Conservation (phyloP, 345 rosid species). For the Dipteronia sinensis region DNA sequence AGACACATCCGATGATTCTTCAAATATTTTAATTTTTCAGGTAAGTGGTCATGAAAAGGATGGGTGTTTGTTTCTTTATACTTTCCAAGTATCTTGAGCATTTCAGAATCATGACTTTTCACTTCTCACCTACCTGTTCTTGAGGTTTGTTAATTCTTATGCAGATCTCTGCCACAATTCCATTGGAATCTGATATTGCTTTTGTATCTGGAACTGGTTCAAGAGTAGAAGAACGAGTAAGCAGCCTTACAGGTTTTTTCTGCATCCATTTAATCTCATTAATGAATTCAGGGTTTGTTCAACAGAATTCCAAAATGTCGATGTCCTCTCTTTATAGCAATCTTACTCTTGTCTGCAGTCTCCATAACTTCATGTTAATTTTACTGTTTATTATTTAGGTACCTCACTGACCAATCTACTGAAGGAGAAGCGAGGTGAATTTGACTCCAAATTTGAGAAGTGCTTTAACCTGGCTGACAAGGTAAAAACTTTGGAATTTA, state of each 20-base stretch:
- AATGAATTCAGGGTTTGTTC: constrained; percentile 7
- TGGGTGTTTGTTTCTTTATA: constrained; percentile 7
- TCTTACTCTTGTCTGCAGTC: neutral
- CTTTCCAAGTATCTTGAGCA: constrained; percentile 13
- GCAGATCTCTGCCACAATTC: constrained; percentile 71
- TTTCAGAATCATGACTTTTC: constrained; percentile 13
- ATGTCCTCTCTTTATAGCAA: constrained; percentile 13
- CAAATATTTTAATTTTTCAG: constrained; percentile 82
- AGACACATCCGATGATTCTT: constrained; percentile 54
- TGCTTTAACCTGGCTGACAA: constrained; percentile 59
- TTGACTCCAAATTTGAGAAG: constrained; percentile 65
- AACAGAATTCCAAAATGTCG: constrained; percentile 1
- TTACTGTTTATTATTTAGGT: constrained; percentile 37
- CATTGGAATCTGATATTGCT: constrained; percentile 66
- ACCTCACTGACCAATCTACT: constrained; percentile 52
- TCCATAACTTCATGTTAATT: neutral
- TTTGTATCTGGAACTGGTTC: constrained; percentile 70
- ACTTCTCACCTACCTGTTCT: constrained; percentile 10
- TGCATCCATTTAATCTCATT: constrained; percentile 14
- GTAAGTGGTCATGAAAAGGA: constrained; percentile 29
- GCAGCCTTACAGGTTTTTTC: constrained; percentile 71
- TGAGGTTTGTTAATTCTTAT: constrained; percentile 18
- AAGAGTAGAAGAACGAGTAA: constrained; percentile 55
- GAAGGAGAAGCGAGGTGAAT: constrained; percentile 59
- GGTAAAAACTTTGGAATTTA: constrained; percentile 39